Evolutionary conservation across 306 rosid species (phyloP).

Genomic region (Inga laurina): DNA sequence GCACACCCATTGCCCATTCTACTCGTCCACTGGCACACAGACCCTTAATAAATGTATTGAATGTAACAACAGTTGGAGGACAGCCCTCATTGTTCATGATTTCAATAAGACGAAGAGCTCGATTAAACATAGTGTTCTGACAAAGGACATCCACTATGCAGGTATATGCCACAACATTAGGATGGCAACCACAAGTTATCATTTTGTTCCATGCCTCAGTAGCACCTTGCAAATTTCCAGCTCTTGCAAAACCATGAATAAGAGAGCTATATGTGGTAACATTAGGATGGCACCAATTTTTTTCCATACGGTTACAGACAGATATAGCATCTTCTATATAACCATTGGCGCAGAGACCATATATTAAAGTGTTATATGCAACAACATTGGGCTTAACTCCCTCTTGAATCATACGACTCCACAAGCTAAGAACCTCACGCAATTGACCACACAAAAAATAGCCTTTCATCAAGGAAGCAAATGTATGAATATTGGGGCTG

Average conservation of each 20-base stretch:
- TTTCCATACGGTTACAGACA: constrained; percentile 55
- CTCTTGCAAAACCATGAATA: constrained; percentile 70
- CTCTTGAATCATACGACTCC: constrained; percentile 60
- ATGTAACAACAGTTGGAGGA: constrained; percentile 73
- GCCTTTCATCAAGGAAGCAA: constrained; percentile 72
- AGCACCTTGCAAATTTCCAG: constrained; percentile 66
- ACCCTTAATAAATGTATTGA: constrained; percentile 75
- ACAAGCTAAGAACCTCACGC: constrained; percentile 60
- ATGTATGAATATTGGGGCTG: constrained; percentile 69
- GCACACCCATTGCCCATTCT: constrained; percentile 62
- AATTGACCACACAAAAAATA: constrained; percentile 51
- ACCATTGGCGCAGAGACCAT: constrained; percentile 72
- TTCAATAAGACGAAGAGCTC: constrained; percentile 61
- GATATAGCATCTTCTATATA: constrained; percentile 53
- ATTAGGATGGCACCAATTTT: constrained; percentile 53
- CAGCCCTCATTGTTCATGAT: constrained; percentile 69
- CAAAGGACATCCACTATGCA: constrained; percentile 86
- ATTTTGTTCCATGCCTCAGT: constrained; percentile 77
- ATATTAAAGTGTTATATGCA: constrained; percentile 56
- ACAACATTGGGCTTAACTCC: constrained; percentile 67
- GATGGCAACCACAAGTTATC: constrained; percentile 66
- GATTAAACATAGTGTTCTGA: constrained; percentile 58
- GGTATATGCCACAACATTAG: constrained; percentile 78
- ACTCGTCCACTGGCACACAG: constrained; percentile 61
- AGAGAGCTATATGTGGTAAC: constrained; percentile 69